Percentiles rank a stretch among this genome's conserved stretches.
phyloP scores from a whole-genome alignment of 2,329 filamentous ascomycete genomes.

The Scytalidium sp. region DNA sequence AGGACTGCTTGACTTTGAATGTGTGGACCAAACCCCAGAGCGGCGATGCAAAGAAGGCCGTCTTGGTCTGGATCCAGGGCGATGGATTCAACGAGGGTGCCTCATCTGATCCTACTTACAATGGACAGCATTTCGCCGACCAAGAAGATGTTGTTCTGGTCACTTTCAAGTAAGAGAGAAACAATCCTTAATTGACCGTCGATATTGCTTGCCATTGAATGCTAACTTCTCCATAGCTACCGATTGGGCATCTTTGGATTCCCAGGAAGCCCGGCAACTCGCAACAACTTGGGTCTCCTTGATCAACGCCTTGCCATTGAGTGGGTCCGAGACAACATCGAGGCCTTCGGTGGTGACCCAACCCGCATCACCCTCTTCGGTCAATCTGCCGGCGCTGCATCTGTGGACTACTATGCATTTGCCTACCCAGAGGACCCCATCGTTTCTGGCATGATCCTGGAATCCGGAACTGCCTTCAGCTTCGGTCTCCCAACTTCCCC shows the following conservation, averaged over 20 bases:
- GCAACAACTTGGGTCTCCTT: conserved; percentile 42
- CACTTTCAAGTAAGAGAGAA: conserved; percentile 40
- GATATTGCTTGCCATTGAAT: neutral
- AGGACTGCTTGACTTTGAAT: conserved; percentile 37
- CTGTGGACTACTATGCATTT: conserved; percentile 19
- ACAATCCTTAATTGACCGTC: neutral
- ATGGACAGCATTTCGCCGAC: conserved; percentile 39
- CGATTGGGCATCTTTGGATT: conserved; percentile 19
- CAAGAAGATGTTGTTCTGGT: conserved; percentile 43
- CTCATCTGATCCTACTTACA: conserved; percentile 36
- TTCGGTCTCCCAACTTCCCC: conserved; percentile 20
- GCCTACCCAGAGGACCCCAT: conserved; percentile 19
- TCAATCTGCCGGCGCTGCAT: conserved; percentile 20
- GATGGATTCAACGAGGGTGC: conserved; percentile 38
- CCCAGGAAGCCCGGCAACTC: conserved; percentile 8
- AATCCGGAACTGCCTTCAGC: conserved; percentile 28
- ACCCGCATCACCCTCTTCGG: conserved; percentile 23
- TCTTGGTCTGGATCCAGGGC: conserved; percentile 42
- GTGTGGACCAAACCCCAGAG: conserved; percentile 34
- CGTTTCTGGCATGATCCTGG: conserved; percentile 21
- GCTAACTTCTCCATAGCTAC: conserved; percentile 10
- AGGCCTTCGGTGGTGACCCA: conserved; percentile 53
- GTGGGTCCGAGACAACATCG: conserved; percentile 58
- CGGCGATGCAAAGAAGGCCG: conserved; percentile 33
- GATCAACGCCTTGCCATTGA: conserved; percentile 57